Evolutionary conservation across 1,284 basidiomycete species (phyloP), one percentile per base, ranked within the genome.

Genomic region (Austroboletus rostrupii): DNA sequence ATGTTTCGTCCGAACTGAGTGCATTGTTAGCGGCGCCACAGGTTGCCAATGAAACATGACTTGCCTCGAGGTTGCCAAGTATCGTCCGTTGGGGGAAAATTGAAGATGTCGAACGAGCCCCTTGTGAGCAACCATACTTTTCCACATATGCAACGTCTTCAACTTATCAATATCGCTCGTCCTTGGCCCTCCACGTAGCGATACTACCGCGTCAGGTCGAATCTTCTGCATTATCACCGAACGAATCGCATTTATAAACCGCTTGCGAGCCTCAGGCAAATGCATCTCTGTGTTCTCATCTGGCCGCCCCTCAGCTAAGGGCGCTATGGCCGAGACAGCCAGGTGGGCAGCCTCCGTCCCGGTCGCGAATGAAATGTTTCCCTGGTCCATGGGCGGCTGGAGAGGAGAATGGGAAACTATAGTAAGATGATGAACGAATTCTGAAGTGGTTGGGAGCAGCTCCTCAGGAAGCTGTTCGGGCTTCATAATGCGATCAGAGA

Each of bases 1-100:
- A 83, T 1, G 87, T 90, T 52, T 81, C 72, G 62, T 90, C 87
- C 88, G 87, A 90, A 57, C 86, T 88, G 23, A 26, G 49, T 19
- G 39, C 53, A 29, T 23, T 44, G 47, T 58, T 29, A 64, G 55
- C 32, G 19, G 28, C 21, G 19, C 8, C 16, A 49, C 37, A 7
- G 17, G 28, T 19, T 28, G 11, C 21, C 21, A 48, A 43, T 31
- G 19, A 19, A 19, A 14, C 10, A 29, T 19, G 14, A 36, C 54
- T 19, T 26, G 58, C 66, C 66, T 71, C 12, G 68, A 71, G 13
- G 72, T 72, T 10, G 70, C 70, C 49, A 72, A 44, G 48, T 66
- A 72, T 48, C 63, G 64, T 38, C 70, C 70, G 43, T 70, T 70
- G 1, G 71, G 72, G 38, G 71, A 72, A 49, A 73, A 72, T 35